Evolutionary conservation across 2,329 filamentous ascomycete genomes (phyloP), one percentile per base, ranked within the genome.

Genomic region (Beauveria caledonica): DNA sequence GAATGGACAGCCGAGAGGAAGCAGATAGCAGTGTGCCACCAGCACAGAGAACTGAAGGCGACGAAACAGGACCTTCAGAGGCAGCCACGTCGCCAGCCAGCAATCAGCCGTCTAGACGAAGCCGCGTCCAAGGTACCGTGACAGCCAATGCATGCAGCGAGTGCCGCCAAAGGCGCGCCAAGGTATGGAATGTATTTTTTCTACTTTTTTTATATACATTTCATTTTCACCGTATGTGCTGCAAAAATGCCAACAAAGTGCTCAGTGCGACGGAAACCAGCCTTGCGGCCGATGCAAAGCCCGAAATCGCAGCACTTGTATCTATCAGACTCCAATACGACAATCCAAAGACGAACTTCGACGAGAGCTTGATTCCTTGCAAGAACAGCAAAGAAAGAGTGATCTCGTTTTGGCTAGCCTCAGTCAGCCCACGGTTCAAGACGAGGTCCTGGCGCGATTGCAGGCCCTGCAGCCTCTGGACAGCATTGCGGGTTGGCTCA

Each of bases 331-430:
- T 45, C 42, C 42, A 3, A 10, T 21, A 21, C 19, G 42, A 3
- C n/a, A 19, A 11, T 45, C 42, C 5, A 45, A 45, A 21, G 10
- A 3, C 11, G 10, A 19, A 13, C 42, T 45, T 45, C 42, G 19
- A 45, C 21, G 10, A 21, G 42, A 45, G 19, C 42, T 45, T 11
- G 19, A 45, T 11, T n/a, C 42, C n/a, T 21, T 45, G 19, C n/a
- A 19, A 45, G 19, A 23, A 45, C 75, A 75, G n/a, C 78, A 80
- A 48, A 80, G 85, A 66, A 78, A 78, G 46, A 83, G 72, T 68
- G 80, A 86, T 33, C 76, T 77, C 36, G 77, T 87, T 54, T 72
- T 86, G 27, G 72, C 77, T 3, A 84, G 83, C 11, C 76, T 86
- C 52, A 69, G 74, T 7, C 76, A 76, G 9, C 74, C 80, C 2